Conservation (phyloP, 164 flowering plant species). For the Piper longum region DNA sequence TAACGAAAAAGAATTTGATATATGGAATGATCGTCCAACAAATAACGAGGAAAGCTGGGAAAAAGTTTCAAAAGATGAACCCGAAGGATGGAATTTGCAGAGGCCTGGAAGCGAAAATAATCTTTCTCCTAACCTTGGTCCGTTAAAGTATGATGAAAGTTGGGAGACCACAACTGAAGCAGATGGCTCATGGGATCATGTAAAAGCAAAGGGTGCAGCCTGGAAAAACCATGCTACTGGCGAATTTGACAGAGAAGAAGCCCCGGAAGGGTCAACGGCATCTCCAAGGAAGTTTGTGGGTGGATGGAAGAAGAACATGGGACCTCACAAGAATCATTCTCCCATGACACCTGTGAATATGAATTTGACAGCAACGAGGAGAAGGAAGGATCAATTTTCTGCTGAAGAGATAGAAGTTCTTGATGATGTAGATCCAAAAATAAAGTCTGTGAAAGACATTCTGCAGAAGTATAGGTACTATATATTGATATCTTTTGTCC, state of each 20-base stretch:
- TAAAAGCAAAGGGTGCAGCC: no score
- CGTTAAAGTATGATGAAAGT: neutral
- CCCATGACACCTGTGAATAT: neutral
- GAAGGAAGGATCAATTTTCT: constrained; percentile 51
- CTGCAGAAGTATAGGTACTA: constrained; percentile 53
- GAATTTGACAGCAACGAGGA: constrained; percentile 34
- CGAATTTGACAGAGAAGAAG: neutral
- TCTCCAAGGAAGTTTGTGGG: neutral
- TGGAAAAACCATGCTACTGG: no score
- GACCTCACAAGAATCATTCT: constrained; percentile 16
- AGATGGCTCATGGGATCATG: neutral
- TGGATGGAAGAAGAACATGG: neutral
- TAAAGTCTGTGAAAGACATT: constrained; percentile 48
- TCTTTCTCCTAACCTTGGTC: neutral
- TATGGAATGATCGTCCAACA: no score
- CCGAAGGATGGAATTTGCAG: no score
- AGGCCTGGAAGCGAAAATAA: no score
- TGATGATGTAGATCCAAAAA: constrained; percentile 44
- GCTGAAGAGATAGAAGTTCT: constrained; percentile 67
- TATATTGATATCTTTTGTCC: neutral
- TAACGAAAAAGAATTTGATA: no score
- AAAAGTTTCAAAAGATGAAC: no score
- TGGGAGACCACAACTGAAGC: neutral
- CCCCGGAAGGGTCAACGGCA: neutral
- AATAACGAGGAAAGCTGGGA: neutral